Conservation (phyloP, 257 asterid species). For the Coffea canephora region DNA sequence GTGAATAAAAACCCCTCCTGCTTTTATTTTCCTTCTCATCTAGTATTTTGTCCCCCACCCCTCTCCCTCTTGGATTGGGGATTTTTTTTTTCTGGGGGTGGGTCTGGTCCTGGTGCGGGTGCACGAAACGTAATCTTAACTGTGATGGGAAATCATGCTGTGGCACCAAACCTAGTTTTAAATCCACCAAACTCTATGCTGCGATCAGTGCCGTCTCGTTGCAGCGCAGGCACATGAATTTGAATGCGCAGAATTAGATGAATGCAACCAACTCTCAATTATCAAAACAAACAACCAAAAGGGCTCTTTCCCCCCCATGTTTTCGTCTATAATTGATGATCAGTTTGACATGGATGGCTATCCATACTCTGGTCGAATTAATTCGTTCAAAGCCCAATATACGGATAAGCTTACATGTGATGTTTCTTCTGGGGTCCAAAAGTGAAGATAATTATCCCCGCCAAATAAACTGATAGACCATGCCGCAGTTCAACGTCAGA, state of each 20-base stretch:
- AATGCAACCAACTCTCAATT: slow-evolving; percentile 12
- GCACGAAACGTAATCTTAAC: background rate
- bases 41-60: slow-evolving; percentile 9
- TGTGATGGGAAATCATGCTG: slow-evolving; percentile 14
- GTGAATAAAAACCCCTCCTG: background rate
- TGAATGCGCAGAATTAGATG: slow-evolving; percentile 22
- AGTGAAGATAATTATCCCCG: slow-evolving; percentile 35
- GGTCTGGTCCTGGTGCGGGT: background rate
- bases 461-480: slow-evolving; percentile 32
- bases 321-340: slow-evolving; percentile 1
- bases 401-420: slow-evolving; percentile 19
- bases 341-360: background rate
- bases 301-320: background rate
- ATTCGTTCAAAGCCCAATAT: background rate
- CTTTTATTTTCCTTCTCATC: slow-evolving; percentile 18
- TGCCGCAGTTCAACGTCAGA: slow-evolving; percentile 38
- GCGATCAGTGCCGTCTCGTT: slow-evolving; percentile 29
- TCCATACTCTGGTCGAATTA: background rate
- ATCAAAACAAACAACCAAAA: background rate
- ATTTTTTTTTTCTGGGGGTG: background rate
- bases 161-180: slow-evolving; percentile 16
- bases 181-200: slow-evolving; percentile 36
- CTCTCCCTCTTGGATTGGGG: background rate
- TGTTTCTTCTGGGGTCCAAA: slow-evolving; percentile 3
- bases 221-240: slow-evolving; percentile 12